Percentiles rank a stretch among this genome's conserved stretches.
These are phyloP conservation scores for Diaporthe vaccinii DNA, from an alignment of 2,329 filamentous ascomycete genomes.

Conservation along the genomic window DNA sequence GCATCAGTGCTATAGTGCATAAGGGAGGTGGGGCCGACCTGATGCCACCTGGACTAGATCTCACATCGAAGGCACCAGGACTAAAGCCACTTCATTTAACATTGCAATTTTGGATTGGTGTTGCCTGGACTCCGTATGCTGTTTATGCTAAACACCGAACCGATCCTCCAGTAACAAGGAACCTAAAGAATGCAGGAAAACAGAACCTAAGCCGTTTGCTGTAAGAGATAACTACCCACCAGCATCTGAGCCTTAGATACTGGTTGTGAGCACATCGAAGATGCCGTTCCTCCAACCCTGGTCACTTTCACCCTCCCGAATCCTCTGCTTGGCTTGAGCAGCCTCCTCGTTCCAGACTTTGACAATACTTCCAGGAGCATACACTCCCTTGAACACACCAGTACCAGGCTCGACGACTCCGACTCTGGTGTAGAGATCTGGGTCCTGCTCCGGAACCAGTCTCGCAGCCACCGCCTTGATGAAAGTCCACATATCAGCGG, in stretches of 20 bases:
- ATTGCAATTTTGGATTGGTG: neutral
- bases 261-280: constrained; percentile 70
- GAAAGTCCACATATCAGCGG: constrained; percentile 85
- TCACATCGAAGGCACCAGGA: neutral
- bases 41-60: too few species aligned
- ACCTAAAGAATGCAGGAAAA: neutral
- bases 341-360: constrained; percentile 92
- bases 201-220: neutral
- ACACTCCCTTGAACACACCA: constrained; percentile 83
- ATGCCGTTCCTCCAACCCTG: constrained; percentile 86
- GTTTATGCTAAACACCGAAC: neutral
- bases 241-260: neutral
- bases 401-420: constrained; percentile 71
- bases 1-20: neutral
- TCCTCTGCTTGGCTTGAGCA: constrained; percentile 75
- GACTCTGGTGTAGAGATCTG: constrained; percentile 80
- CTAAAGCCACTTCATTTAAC: too few species aligned
- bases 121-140: neutral
- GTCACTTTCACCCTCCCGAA: constrained; percentile 78
- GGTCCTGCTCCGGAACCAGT: constrained; percentile 78
- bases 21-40: neutral
- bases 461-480: constrained; percentile 84
- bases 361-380: constrained; percentile 89
- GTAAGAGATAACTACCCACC: too few species aligned
- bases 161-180: neutral